These are phyloP conservation scores for Botrytis galanthina DNA, from an alignment of 2,329 filamentous ascomycete genomes.

Conservation along the genomic window DNA sequence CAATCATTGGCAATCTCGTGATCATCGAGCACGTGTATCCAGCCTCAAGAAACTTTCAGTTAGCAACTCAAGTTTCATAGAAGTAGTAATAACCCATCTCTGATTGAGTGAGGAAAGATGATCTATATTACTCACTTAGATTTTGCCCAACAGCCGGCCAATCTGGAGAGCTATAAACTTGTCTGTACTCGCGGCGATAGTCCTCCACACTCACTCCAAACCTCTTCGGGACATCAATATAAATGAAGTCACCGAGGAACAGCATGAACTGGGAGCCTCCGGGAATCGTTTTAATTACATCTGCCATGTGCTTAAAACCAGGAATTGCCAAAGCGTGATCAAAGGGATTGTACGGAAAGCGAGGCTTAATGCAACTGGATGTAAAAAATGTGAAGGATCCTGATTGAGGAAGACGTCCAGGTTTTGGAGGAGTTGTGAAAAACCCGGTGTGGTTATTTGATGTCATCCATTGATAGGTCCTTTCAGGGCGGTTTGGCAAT, in stretches of 20 bases:
- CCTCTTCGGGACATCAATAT: constrained; percentile 80
- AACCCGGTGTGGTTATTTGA: constrained; percentile 84
- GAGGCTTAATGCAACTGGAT: constrained; percentile 87
- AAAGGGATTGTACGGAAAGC: constrained; percentile 85
- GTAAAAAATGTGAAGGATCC: constrained; percentile 86
- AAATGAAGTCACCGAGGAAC: constrained; percentile 87
- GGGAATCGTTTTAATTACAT: constrained; percentile 64
- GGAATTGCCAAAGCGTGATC: constrained; percentile 79
- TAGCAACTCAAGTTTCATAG: not conserved
- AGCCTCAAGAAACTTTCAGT: constrained; percentile 41
- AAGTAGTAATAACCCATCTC: not conserved
- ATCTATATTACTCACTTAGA: constrained; percentile 53
- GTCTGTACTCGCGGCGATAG: constrained; percentile 88
- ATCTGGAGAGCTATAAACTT: constrained; percentile 93
- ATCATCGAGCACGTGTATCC: constrained; percentile 96
- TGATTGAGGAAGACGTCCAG: constrained; percentile 41
- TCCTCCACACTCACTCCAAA: constrained; percentile 70
- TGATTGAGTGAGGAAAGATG: not conserved
- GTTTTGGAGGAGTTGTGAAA: constrained; percentile 73
- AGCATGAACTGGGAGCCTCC: constrained; percentile 71
- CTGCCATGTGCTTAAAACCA: constrained; percentile 73
- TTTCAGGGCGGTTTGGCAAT: constrained; percentile 63
- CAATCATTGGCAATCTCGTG: constrained; percentile 97
- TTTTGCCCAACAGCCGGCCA: constrained; percentile 74
- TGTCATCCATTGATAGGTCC: constrained; percentile 76